A percentile compares a stretch with the other conserved stretches of the same genome.
Evolutionary conservation across 768 basidiomycete species (phyloP).

Genomic region (Hygrophoropsis aurantiaca): DNA sequence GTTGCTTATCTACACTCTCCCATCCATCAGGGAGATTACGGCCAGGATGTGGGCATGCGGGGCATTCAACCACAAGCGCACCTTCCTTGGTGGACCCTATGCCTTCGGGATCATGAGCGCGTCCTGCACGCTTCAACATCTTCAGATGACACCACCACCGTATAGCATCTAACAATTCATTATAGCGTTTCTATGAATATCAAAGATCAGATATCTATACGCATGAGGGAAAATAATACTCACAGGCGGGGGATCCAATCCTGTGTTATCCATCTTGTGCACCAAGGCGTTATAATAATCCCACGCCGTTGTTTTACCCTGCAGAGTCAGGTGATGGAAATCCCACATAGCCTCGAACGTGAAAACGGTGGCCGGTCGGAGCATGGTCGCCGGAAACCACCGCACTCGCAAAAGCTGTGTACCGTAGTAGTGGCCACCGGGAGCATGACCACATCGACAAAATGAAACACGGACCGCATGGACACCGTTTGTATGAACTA

Average conservation of each 20-base stretch:
- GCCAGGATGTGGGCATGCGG: slow-evolving; percentile 24
- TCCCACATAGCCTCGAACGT: slow-evolving; percentile 5
- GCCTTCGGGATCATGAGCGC: slow-evolving; percentile 23
- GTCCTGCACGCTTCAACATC: slow-evolving; percentile 12
- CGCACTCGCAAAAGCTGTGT: slow-evolving; percentile 10
- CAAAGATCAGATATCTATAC: too few species aligned
- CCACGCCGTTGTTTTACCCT: slow-evolving; percentile 11
- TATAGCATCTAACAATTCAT: slow-evolving; percentile 9
- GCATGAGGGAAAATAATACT: neutral
- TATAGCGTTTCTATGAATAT: neutral
- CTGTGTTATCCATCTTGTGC: neutral
- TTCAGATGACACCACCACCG: slow-evolving; percentile 13
- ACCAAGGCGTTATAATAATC: slow-evolving; percentile 8
- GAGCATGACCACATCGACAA: too few species aligned
- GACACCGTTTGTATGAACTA: too few species aligned
- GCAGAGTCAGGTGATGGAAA: slow-evolving; percentile 10
- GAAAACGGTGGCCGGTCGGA: slow-evolving; percentile 4
- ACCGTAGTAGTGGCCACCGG: too few species aligned
- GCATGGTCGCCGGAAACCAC: slow-evolving; percentile 11
- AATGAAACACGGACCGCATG: too few species aligned
- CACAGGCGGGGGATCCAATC: neutral
- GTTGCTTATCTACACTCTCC: neutral
- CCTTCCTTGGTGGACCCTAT: slow-evolving; percentile 4
- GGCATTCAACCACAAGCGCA: slow-evolving; percentile 9
- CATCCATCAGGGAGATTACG: slow-evolving; percentile 21